Base-by-base conservation (phyloP, 2,329 filamentous ascomycete species). In the Endoconidiophora laricicola region DNA sequence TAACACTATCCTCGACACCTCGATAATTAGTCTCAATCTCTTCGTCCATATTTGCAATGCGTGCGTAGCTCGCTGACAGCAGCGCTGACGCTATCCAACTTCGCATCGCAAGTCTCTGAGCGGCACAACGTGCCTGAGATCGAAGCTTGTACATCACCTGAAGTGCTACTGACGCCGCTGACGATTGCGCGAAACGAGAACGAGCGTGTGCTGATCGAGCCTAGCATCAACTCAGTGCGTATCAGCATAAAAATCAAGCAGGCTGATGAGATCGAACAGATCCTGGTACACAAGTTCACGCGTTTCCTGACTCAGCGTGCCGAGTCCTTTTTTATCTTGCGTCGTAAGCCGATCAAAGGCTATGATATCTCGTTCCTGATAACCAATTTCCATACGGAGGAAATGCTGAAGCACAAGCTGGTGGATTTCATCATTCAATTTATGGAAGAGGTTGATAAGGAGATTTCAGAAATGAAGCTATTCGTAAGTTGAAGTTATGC, bases 391-490 rank as follows among this genome's bases (percentile, higher is more conserved):
- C 91, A 98, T 61, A 96, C 91, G 3, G 91, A 96, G 66, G 85
- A 93, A 64, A 94, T 98, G 87, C 66, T 96, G 63, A 96, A 96
- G 73, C 90, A 98, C 65, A 96, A 98, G 72, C 74, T 98, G 58
- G 93, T 98, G 33, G 91, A 98, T 65, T 98, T 98, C 61, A 94
- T 98, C 58, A 95, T 98, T 57, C 82, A 96, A 62, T 98, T 98
- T 62, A 96, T 98, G 90, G 90, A 98, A 66, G 91, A 98, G 65
- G 93, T 98, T 3, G 93, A 98, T 66, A 98, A 98, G 73, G 91
- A 98, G 67, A 98, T 98, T 54, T 96, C 91, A 2, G 93, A 98
- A 69, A 96, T 98, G 91, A 98, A 98, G 76, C 82, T 98, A 60
- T 98, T 98, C 67, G 90, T 95, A 76, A 58, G 86, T 72, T 41